Conservation (phyloP, 2,329 filamentous ascomycete species). For the Trichoderma simmonsii region DNA sequence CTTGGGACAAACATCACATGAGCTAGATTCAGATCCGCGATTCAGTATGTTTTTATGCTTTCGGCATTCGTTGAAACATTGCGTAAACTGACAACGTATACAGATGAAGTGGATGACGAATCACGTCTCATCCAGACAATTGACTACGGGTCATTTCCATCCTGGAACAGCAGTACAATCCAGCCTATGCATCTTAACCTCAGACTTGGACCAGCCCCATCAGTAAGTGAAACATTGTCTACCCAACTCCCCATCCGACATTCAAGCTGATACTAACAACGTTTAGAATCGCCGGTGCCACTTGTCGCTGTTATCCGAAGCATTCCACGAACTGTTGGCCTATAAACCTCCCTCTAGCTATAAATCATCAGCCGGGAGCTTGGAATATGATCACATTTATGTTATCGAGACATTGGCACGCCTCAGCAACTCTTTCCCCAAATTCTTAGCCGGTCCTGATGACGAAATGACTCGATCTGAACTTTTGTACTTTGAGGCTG, state of each 20-base stretch:
- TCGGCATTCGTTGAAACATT: neutral
- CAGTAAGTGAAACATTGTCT: conserved; percentile 37
- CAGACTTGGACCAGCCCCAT: conserved; percentile 49
- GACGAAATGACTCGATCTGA: conserved; percentile 42
- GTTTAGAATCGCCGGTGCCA: conserved; percentile 48
- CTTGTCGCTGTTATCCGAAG: conserved; percentile 47
- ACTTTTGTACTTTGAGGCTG: conserved; percentile 41
- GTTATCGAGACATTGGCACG: conserved; percentile 41
- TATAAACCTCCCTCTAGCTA: conserved; percentile 50
- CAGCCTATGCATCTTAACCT: conserved; percentile 44
- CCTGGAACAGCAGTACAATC: conserved; percentile 39
- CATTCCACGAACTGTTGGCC: conserved; percentile 48
- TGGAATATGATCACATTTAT: conserved; percentile 43
- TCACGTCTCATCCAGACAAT: conserved; percentile 42
- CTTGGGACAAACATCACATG: conserved; percentile 39
- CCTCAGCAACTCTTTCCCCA: conserved; percentile 42
- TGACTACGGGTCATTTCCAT: conserved; percentile 53
- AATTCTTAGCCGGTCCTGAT: conserved; percentile 34
- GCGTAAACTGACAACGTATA: conserved; percentile 16
- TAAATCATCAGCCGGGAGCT: conserved; percentile 42
- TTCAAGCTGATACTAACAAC: neutral
- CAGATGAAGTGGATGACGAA: conserved; percentile 43
- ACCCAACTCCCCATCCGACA: too few relatives aligned
- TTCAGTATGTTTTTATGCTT: conserved; percentile 39
- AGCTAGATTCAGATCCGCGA: conserved; percentile 44